Evolutionary conservation across 768 basidiomycete species (phyloP).

Genomic region (Calocybe indica): DNA sequence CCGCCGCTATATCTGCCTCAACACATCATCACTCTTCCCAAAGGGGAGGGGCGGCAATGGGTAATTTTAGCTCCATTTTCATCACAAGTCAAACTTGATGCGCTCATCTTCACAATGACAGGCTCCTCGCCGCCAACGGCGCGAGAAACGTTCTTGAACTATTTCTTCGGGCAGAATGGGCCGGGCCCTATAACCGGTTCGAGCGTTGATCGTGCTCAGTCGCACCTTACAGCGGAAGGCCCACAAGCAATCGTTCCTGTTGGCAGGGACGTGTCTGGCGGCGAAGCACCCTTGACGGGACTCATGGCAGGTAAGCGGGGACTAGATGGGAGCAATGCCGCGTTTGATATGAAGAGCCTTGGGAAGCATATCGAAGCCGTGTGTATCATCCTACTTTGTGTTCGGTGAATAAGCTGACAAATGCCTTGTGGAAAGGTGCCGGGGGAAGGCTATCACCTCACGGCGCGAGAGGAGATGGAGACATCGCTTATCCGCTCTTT

Average conservation of each 20-base stretch:
- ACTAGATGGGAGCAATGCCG: slow-evolving; percentile 74
- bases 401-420: background rate
- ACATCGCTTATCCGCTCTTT: slow-evolving; percentile 90
- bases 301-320: slow-evolving; percentile 61
- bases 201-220: slow-evolving; percentile 34
- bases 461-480: slow-evolving; percentile 92
- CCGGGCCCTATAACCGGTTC: slow-evolving; percentile 64
- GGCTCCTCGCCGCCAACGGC: slow-evolving; percentile 49
- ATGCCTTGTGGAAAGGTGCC: slow-evolving; percentile 20
- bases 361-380: slow-evolving; percentile 98
- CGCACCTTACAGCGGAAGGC: slow-evolving; percentile 13
- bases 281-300: slow-evolving; percentile 50
- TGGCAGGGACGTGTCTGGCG: slow-evolving; percentile 60
- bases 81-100: background rate
- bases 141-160: slow-evolving; percentile 91
- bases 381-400: slow-evolving; percentile 28
- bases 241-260: slow-evolving; percentile 35
- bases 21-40: background rate
- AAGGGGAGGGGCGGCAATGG: slow-evolving; percentile 25
- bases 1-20: background rate
- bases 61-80: slow-evolving; percentile 11
- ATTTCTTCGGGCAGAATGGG: slow-evolving; percentile 94
- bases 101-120: slow-evolving; percentile 18
- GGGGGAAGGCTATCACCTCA: slow-evolving; percentile 57
- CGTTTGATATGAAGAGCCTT: slow-evolving; percentile 97